A percentile compares a stretch with the other conserved stretches of the same genome.
Conservation (phyloP, 441 rosid species). For the Pelargonium myrrhifolium region DNA sequence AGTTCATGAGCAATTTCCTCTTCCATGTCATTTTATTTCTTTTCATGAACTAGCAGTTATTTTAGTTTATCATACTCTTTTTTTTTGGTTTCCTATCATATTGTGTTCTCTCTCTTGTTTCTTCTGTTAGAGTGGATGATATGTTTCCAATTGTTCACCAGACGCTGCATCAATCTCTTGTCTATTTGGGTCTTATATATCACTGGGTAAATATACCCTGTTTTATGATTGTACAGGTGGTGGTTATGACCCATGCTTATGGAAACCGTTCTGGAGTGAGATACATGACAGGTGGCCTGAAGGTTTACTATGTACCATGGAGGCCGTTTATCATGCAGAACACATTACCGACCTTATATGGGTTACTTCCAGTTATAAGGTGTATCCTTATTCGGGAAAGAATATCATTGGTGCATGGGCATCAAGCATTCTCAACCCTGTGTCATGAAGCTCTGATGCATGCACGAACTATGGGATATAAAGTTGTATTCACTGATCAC, state of each 20-base stretch:
- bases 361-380: slow-evolving; percentile 67
- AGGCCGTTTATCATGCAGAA: slow-evolving; percentile 70
- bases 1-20: background rate
- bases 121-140: background rate
- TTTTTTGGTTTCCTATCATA: background rate
- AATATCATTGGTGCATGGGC: slow-evolving; percentile 82
- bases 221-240: slow-evolving; percentile 47
- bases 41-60: background rate
- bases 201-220: slow-evolving; percentile 9
- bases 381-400: slow-evolving; percentile 70
- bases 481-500: slow-evolving; percentile 87
- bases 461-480: slow-evolving; percentile 87
- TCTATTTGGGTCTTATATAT: background rate
- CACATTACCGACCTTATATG: slow-evolving; percentile 68
- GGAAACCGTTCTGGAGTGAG: slow-evolving; percentile 81
- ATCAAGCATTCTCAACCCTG: slow-evolving; percentile 93
- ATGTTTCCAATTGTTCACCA: background rate
- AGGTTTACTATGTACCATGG: slow-evolving; percentile 83
- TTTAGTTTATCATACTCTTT: background rate
- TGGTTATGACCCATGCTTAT: slow-evolving; percentile 91
- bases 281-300: slow-evolving; percentile 80
- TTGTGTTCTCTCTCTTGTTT: background rate
- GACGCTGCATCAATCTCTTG: background rate
- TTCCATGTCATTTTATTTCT: too few species aligned
- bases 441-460: slow-evolving; percentile 98